Base-by-base conservation (phyloP, 1,284 basidiomycete genomes). In the Exobasidium cylindrosporum region DNA sequence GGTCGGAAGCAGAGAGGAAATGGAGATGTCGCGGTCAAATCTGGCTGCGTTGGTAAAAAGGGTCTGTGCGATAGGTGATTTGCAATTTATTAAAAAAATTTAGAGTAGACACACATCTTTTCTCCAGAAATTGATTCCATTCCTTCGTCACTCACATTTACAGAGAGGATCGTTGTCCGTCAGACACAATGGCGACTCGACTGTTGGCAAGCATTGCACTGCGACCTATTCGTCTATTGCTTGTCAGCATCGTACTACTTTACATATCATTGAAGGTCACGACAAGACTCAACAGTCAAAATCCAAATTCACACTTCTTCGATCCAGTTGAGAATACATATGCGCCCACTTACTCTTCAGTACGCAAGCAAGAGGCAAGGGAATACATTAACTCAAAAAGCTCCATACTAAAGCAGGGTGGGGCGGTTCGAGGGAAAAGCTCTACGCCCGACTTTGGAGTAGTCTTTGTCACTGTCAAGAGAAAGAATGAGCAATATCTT, bases 301-400 rank as follows among this genome's bases (percentile, higher is more conserved):
- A 55, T 29, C 53, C 53, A n/a, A 44, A 40, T 28, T 55, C 53
- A 28, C 4, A 55, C 53, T 55, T 55, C 30, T 55, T 55, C 53
- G 32, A 44, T 35, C 53, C 53, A 35, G 30, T 11, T 6, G 21
- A 21, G 53, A 26, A 35, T 14, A 55, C 53, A 17, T 55, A 30
- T 35, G 24, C 21, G 17, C 13, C 5, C 30, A 21, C 17, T 13
- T 13, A n/a, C 17, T 55, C 53, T 30, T 21, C n/a, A 4, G 53
- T n/a, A 3, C 4, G 53, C 3, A 44, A 4, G 11, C 2, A 3
- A 4, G 29, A n/a, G 17, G 53, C 17, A 44, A 21, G 31, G 21
- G 23, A 55, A 23, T 55, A 31, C 24, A 35, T 55, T 11, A 11
- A 50, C 17, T 28, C n/a, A 28, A 45, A 21, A n/a, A 24, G 28